Conservation (phyloP, 345 rosid genomes). For the Eucalyptus pauciflora region DNA sequence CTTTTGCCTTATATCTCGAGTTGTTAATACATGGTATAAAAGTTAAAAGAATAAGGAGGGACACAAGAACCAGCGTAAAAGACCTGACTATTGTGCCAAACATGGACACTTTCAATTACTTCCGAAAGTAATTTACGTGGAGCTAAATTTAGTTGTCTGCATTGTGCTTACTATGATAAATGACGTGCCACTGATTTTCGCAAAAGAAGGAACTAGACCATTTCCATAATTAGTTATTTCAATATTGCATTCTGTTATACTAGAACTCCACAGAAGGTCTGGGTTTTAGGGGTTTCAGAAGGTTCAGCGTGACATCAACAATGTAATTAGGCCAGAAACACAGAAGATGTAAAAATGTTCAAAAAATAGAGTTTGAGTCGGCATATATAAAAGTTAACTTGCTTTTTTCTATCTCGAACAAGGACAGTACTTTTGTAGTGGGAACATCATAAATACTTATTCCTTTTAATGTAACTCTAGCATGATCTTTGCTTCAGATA, state of each 20-base stretch:
- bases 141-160: too few relatives aligned
- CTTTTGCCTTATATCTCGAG: neutral
- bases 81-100: too few relatives aligned
- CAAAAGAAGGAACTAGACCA: neutral
- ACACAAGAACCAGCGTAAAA: too few relatives aligned
- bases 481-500: neutral
- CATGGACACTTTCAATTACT: too few relatives aligned
- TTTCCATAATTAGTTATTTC: neutral
- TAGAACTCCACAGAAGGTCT: neutral
- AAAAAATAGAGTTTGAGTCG: neutral
- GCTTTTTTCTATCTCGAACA: neutral
- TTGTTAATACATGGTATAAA: too few relatives aligned
- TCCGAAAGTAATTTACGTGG: too few relatives aligned
- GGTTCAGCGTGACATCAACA: fast-evolving
- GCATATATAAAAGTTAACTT: neutral
- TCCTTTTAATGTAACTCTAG: neutral
- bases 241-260: neutral
- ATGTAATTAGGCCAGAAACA: neutral
- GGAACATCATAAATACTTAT: neutral
- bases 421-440: neutral
- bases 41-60: too few relatives aligned
- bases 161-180: too few relatives aligned
- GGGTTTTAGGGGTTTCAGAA: neutral
- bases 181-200: neutral
- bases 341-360: neutral